Conservation (phyloP, 345 rosid genomes). For the Aquilaria sinensis region DNA sequence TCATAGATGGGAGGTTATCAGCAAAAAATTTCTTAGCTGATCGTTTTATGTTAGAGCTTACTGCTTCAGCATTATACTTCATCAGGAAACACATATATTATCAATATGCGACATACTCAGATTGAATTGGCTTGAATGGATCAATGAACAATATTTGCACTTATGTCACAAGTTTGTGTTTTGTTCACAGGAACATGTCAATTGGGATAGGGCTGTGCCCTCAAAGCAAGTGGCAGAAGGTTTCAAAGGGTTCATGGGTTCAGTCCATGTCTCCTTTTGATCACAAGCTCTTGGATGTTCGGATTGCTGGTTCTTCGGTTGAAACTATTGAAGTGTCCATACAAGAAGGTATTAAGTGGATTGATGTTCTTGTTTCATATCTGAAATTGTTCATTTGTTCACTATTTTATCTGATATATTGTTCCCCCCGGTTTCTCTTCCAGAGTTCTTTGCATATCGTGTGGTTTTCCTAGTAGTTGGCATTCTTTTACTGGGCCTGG, state of each 20-base stretch:
- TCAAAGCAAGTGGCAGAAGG: constrained; percentile 70
- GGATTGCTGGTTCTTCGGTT: constrained; percentile 38
- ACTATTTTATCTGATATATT: not conserved
- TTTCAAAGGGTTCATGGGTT: constrained; percentile 64
- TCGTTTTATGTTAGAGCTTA: no score
- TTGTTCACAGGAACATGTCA: constrained; percentile 62
- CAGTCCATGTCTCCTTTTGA: constrained; percentile 87
- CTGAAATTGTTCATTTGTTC: constrained; percentile 7
- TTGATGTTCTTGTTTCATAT: constrained; percentile 1
- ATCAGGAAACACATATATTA: no score
- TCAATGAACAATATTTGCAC: no score
- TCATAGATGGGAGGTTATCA: no score
- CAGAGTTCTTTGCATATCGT: constrained; percentile 65
- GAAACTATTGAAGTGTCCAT: constrained; percentile 45
- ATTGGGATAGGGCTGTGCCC: constrained; percentile 78
- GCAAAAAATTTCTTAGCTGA: no score
- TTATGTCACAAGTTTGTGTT: not conserved
- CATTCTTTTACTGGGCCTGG: constrained; percentile 48
- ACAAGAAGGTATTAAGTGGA: constrained; percentile 48
- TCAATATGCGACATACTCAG: no score
- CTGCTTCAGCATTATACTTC: no score
- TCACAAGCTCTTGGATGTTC: constrained; percentile 64
- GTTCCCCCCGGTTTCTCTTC: constrained; percentile 11
- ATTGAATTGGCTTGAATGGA: no score
- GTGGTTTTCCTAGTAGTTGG: constrained; percentile 57